phyloP scores from a whole-genome alignment of 495 filamentous ascomycete genomes.

The Stereocaulon alpinum region DNA sequence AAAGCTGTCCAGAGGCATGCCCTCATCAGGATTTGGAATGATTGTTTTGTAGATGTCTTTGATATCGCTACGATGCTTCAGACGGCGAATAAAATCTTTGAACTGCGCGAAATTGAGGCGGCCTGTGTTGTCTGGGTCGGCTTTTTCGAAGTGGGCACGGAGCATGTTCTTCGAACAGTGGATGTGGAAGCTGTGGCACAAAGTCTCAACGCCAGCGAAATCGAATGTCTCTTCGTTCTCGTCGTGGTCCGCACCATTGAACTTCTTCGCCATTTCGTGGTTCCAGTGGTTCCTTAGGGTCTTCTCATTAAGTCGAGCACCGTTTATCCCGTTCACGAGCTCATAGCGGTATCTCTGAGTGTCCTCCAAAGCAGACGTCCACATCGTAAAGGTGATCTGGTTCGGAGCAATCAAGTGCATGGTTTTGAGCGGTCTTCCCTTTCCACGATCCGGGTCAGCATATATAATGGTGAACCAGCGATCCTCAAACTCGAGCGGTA shows the following conservation, averaged over 20 bases:
- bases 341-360: constrained; percentile 75
- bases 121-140: constrained; percentile 51
- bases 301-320: constrained; percentile 61
- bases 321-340: constrained; percentile 76
- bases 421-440: constrained; percentile 58
- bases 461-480: constrained; percentile 88
- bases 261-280: constrained; percentile 67
- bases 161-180: constrained; percentile 69
- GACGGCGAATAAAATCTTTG: constrained; percentile 62
- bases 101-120: constrained; percentile 68
- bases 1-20: constrained; percentile 63
- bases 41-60: constrained; percentile 52
- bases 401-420: constrained; percentile 73
- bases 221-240: constrained; percentile 62
- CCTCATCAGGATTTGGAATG: constrained; percentile 39
- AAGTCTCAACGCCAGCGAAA: constrained; percentile 61
- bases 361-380: constrained; percentile 70
- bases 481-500: constrained; percentile 49
- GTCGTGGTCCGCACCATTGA: constrained; percentile 41
- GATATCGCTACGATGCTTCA: constrained; percentile 80
- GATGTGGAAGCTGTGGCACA: constrained; percentile 83
- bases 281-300: constrained; percentile 74
- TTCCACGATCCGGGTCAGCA: constrained; percentile 54
- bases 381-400: constrained; percentile 56
- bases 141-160: constrained; percentile 61